phyloP scores from a whole-genome alignment of 2,329 filamentous ascomycete species.

The Colletotrichum eremochloae region DNA sequence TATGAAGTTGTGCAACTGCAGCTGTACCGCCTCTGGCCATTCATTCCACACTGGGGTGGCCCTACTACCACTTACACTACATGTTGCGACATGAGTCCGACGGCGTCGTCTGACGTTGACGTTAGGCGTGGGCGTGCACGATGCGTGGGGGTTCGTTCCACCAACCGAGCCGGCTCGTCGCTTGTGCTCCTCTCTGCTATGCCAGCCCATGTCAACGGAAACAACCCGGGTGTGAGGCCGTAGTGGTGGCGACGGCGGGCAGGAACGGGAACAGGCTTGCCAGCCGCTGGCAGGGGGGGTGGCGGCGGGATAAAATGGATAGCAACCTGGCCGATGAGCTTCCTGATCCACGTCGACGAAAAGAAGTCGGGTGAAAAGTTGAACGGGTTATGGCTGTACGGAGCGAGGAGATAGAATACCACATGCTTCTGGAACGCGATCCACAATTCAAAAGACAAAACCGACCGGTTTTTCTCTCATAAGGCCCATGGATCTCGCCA shows the following conservation, averaged over 20 bases:
- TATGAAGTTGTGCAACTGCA: neutral
- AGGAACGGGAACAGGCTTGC: constrained; percentile 4
- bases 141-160: constrained; percentile 38
- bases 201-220: constrained; percentile 18
- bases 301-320: neutral
- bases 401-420: constrained; percentile 3
- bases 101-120: neutral
- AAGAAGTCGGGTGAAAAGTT: constrained; percentile 36
- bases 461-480: neutral
- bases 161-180: neutral
- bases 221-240: constrained; percentile 9
- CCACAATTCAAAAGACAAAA: constrained; percentile 2
- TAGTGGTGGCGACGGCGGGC: neutral
- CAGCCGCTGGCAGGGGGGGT: neutral
- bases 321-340: constrained; percentile 16
- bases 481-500: constrained; percentile 11
- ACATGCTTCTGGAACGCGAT: constrained; percentile 22
- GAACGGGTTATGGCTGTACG: constrained; percentile 11
- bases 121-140: neutral
- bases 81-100: neutral
- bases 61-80: constrained; percentile 4
- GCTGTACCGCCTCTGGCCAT: neutral
- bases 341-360: constrained; percentile 37
- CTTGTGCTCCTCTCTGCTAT: neutral
- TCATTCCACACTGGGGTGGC: constrained; percentile 1